Conservation (phyloP, 257 asterid species). For the Ilex aquifolium region DNA sequence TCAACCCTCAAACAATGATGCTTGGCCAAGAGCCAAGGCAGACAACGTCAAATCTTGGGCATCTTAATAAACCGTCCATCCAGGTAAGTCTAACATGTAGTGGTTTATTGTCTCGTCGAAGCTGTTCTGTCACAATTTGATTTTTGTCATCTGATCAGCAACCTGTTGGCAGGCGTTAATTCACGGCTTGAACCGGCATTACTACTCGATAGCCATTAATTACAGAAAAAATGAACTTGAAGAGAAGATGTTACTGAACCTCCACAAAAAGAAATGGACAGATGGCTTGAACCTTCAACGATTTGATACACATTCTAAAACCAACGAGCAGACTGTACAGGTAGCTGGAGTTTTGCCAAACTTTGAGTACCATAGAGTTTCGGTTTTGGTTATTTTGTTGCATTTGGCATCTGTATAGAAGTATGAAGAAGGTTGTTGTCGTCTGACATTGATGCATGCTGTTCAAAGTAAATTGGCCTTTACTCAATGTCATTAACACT, state of each 20-base stretch:
- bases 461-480: too few relatives aligned
- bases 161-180: conserved; percentile 68
- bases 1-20: conserved; percentile 99
- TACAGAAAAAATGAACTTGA: conserved; percentile 97
- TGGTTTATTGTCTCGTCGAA: neutral
- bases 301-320: conserved; percentile 88
- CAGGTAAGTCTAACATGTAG: conserved; percentile 34
- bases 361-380: too few relatives aligned
- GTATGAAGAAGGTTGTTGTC: too few relatives aligned
- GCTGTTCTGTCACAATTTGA: neutral
- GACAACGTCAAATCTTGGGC: conserved; percentile 95
- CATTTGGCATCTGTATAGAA: too few relatives aligned
- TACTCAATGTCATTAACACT: too few relatives aligned
- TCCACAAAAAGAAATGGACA: conserved; percentile 96
- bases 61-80: conserved; percentile 95
- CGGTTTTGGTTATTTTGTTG: too few relatives aligned
- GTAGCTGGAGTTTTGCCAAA: conserved; percentile 21
- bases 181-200: conserved; percentile 95
- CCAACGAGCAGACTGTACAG: conserved; percentile 95
- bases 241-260: conserved; percentile 96
- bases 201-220: conserved; percentile 92
- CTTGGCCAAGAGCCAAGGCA: conserved; percentile 99
- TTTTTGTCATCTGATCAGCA: neutral
- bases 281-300: conserved; percentile 87
- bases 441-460: too few relatives aligned